These are phyloP conservation scores for Fusarium mangiferae DNA, from an alignment of 2,329 filamentous ascomycete genomes.

Conservation along the genomic window DNA sequence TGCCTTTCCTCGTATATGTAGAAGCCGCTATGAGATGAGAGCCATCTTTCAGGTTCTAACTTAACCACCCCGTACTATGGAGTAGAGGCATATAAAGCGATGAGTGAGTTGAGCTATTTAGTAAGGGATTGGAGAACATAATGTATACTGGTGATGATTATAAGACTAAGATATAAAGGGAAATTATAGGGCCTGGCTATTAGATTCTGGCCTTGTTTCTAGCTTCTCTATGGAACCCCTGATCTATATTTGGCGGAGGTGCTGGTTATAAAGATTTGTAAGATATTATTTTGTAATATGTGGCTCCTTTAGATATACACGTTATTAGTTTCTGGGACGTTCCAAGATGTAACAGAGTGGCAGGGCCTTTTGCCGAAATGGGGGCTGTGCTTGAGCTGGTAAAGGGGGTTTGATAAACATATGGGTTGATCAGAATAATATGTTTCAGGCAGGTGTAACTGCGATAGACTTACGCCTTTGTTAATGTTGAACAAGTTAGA, in stretches of 20 bases:
- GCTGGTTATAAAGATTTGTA: neutral
- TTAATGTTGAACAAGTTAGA: neutral
- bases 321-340: too few species aligned
- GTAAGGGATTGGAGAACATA: too few species aligned
- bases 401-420: neutral
- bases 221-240: neutral
- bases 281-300: neutral
- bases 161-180: too few species aligned
- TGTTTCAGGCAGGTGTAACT: neutral
- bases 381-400: neutral
- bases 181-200: neutral
- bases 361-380: neutral
- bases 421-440: neutral
- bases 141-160: neutral
- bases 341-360: neutral
- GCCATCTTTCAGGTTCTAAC: neutral
- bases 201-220: too few species aligned
- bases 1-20: too few species aligned
- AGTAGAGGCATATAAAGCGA: neutral
- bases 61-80: too few species aligned
- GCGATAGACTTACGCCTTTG: too few species aligned
- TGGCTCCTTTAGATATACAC: neutral
- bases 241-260: neutral
- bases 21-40: neutral
- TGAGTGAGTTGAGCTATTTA: neutral